phyloP scores from a whole-genome alignment of 2,329 filamentous ascomycete species.

The Aspergillus sp. region DNA sequence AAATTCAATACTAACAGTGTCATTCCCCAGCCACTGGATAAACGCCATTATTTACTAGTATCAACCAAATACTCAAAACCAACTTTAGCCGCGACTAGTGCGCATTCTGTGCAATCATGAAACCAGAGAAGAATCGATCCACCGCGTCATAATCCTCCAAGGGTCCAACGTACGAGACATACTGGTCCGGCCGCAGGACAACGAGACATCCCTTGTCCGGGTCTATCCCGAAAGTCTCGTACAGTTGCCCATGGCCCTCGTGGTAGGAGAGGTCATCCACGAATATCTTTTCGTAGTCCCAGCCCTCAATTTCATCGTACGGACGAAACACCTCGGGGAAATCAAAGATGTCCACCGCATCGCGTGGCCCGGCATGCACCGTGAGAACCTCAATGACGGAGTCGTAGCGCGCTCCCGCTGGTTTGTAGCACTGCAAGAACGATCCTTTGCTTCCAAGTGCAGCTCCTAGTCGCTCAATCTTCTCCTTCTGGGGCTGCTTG shows the following conservation, averaged over 20 bases:
- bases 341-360: slow-evolving; percentile 7
- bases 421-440: slow-evolving; percentile 50
- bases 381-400: slow-evolving; percentile 12
- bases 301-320: slow-evolving; percentile 11
- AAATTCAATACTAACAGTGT: too few relatives aligned
- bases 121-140: slow-evolving; percentile 7
- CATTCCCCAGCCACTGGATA: not conserved
- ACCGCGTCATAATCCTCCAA: slow-evolving; percentile 13
- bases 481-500: slow-evolving; percentile 41
- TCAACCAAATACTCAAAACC: not conserved
- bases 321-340: slow-evolving; percentile 8
- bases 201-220: slow-evolving; percentile 6
- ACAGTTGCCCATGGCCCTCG: slow-evolving; percentile 11
- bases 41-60: not conserved
- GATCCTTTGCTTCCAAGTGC: slow-evolving; percentile 32
- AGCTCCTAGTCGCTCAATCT: slow-evolving; percentile 51
- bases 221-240: slow-evolving; percentile 8
- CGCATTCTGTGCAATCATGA: not conserved
- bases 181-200: slow-evolving; percentile 12
- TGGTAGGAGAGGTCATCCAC: slow-evolving; percentile 15
- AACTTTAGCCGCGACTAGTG: not conserved
- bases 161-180: slow-evolving; percentile 10
- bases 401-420: slow-evolving; percentile 14
- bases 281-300: slow-evolving; percentile 18
- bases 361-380: slow-evolving; percentile 9